phyloP scores from a whole-genome alignment of 1,284 basidiomycete genomes.

The Microbotryum lychnidis-dioicae region DNA sequence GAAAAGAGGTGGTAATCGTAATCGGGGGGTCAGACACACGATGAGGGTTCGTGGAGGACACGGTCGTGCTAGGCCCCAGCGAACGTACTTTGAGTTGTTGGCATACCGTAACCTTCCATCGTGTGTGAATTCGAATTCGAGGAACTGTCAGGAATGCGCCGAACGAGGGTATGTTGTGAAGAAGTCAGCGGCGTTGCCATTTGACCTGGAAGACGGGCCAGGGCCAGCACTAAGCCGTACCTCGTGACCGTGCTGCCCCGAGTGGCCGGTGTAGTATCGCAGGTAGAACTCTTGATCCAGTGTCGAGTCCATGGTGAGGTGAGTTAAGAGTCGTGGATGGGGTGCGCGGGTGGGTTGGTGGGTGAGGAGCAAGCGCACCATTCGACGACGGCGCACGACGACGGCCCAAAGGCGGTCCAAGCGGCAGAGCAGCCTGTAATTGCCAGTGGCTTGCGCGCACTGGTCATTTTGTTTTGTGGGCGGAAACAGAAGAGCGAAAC shows the following conservation, averaged over 20 bases:
- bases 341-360: too few relatives aligned
- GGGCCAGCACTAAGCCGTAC: not conserved
- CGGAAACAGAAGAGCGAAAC: too few relatives aligned
- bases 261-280: conserved; percentile 73
- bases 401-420: too few relatives aligned
- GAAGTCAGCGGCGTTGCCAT: not conserved
- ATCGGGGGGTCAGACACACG: not conserved
- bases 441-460: too few relatives aligned
- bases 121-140: conserved; percentile 97
- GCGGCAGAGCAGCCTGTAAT: too few relatives aligned
- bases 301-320: not conserved
- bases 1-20: not conserved
- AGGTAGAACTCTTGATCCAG: not conserved
- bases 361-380: too few relatives aligned
- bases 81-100: conserved; percentile 78
- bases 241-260: conserved; percentile 91
- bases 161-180: not conserved
- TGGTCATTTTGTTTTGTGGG: too few relatives aligned
- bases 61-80: not conserved
- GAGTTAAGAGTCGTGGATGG: too few relatives aligned
- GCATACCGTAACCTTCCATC: conserved; percentile 85
- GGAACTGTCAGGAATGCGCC: conserved; percentile 49
- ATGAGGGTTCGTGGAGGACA: too few relatives aligned
- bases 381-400: too few relatives aligned
- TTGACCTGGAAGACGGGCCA: not conserved